Evolutionary conservation across 2,329 filamentous ascomycete species (phyloP), one percentile per base, ranked within the genome.

Genomic region (Epichloe scottii): DNA sequence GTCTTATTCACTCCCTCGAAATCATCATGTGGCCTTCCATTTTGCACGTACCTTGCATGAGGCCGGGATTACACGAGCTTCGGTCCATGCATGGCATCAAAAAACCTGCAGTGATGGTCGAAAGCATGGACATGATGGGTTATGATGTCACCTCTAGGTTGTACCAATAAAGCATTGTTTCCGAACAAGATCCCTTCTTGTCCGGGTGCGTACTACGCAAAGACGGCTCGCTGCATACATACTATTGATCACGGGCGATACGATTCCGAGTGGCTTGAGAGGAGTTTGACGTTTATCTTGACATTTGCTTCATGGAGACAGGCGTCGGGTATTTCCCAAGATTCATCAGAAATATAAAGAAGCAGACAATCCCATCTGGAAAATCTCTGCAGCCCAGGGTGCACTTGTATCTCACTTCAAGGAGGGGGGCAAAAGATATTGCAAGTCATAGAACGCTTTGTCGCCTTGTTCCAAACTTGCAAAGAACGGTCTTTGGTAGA

Each of bases 171-270:
- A 4, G 17, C 17, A 23, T 14, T 10, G 34, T 6, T 7, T 26
- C 15, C 21, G 35, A 46, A 38, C 8, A 38, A 38, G 14, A n/a
- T 3, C 2, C 4, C 7, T 38, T 26, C n/a, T 12, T 15, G 5
- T 41, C 6, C 26, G 46, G 38, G 8, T 23, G 23, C 17, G 46
- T 40, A 14, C 11, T 12, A n/a, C 46, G 26, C 5, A 35, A 15
- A 40, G 17, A 34, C 46, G 46, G 46, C 38, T 48, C 15, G 12
- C 46, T 48, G 46, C 46, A 48, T 41, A n/a, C 46, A 48, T 41
- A n/a, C 2, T 34, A 34, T 41, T 23, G 5, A 41, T 15, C n/a
- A 23, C 23, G 15, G 12, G 21, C 8, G 3, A 34, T 34, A 34
- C 26, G 23, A 7, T 41, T 41, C 23, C 23, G 26, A 41, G 17